Conservation (phyloP, 2,329 filamentous ascomycete genomes). For the Beauveria scarabaeidicola region DNA sequence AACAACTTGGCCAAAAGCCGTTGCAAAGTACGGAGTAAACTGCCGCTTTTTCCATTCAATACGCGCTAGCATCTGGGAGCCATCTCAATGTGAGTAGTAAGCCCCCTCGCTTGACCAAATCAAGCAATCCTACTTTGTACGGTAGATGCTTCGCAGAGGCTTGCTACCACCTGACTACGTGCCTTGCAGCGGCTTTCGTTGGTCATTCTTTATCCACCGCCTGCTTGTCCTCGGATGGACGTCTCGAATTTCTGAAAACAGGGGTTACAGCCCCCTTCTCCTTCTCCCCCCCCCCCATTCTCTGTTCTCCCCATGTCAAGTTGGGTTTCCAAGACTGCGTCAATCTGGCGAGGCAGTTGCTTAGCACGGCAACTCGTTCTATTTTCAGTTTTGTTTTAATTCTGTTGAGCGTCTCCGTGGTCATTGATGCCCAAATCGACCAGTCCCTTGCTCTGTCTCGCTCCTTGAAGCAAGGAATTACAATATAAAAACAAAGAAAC, state of each 20-base stretch:
- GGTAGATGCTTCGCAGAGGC: neutral
- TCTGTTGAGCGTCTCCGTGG: too few relatives aligned
- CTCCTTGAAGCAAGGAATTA: too few relatives aligned
- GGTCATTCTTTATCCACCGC: too few relatives aligned
- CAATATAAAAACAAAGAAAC: too few relatives aligned
- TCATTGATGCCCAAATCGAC: too few relatives aligned
- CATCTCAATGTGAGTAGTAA: neutral
- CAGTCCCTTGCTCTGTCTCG: too few relatives aligned
- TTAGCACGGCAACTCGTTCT: too few relatives aligned
- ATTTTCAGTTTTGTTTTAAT: too few relatives aligned
- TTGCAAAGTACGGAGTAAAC: neutral
- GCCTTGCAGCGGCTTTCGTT: neutral
- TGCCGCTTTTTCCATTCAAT: neutral
- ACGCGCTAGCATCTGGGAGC: neutral
- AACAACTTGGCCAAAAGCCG: neutral
- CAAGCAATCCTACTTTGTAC: neutral
- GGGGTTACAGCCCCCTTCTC: neutral
- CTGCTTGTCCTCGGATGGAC: neutral
- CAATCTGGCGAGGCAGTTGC: neutral
- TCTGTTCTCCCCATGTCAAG: neutral
- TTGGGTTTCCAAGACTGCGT: neutral
- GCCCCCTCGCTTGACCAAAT: neutral
- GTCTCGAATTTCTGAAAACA: neutral
- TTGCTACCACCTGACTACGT: neutral
- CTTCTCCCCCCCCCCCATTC: neutral